Evolutionary conservation across 257 asterid genomes (phyloP).

Genomic region (Nicotiana knightiana): DNA sequence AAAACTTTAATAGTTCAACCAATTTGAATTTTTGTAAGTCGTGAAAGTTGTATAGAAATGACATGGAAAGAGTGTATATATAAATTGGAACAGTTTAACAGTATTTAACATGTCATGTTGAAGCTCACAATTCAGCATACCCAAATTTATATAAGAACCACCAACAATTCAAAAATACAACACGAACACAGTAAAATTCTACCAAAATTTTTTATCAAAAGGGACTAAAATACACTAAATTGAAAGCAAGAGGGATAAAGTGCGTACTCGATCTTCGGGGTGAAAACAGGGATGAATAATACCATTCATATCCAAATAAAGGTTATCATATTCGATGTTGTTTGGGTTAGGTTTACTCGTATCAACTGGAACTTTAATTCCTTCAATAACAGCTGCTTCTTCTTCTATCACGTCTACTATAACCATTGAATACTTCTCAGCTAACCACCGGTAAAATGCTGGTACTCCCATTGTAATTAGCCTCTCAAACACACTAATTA

Average conservation of each 20-base stretch:
- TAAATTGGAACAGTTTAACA: not conserved
- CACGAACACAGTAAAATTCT: not conserved
- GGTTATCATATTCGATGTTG: constrained; percentile 7
- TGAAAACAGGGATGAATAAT: constrained; percentile 20
- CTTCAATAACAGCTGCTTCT: constrained; percentile 3
- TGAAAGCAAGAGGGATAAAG: not conserved
- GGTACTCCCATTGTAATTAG: constrained; percentile 40
- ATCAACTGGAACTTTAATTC: constrained; percentile 6
- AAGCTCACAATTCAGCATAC: not conserved
- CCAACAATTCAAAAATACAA: not conserved
- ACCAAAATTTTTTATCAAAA: not conserved
- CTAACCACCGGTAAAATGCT: constrained; percentile 46
- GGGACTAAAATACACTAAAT: not conserved
- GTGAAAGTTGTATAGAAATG: not conserved
- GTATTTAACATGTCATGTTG: not conserved
- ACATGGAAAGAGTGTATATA: not conserved
- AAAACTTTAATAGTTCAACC: not conserved
- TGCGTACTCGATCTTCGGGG: constrained; percentile 6
- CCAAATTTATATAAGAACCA: not conserved
- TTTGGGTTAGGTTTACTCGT: constrained; percentile 9
- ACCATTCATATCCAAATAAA: constrained; percentile 24
- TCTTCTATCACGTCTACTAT: constrained; percentile 18
- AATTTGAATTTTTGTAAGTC: not conserved
- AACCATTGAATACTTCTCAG: constrained; percentile 29
- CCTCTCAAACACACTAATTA: not conserved